A percentile compares a stretch with the other conserved stretches of the same genome.
Conservation (phyloP, 1,284 basidiomycete genomes). For the Pseudozyma flocculosa region DNA sequence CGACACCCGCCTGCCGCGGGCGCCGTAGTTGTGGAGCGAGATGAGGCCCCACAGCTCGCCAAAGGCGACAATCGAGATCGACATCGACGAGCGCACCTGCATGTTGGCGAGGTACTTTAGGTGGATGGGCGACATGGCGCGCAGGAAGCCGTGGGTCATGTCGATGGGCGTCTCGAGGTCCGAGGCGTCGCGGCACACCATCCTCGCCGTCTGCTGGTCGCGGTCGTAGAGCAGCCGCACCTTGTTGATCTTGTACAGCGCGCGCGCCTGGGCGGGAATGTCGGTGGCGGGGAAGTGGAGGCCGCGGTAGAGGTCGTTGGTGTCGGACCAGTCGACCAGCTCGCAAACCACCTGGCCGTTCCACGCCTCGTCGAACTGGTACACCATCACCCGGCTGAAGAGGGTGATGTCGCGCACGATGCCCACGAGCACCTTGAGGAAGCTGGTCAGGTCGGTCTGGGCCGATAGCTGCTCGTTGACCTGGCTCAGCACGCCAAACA, state of each 20-base stretch:
- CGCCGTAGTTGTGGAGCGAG: conserved; percentile 78
- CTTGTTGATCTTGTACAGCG: conserved; percentile 69
- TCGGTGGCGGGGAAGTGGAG: conserved; percentile 68
- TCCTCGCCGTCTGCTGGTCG: conserved; percentile 72
- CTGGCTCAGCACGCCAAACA: conserved; percentile 68
- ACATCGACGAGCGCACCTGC: conserved; percentile 57
- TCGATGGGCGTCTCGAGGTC: conserved; percentile 76
- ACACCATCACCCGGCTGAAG: conserved; percentile 72
- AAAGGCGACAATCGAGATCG: conserved; percentile 76
- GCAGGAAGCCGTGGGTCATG: conserved; percentile 83
- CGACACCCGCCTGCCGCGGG: conserved; percentile 76
- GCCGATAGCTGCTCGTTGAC: conserved; percentile 80
- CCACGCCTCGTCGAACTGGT: conserved; percentile 73
- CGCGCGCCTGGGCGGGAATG: conserved; percentile 66
- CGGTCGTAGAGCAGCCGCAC: conserved; percentile 80
- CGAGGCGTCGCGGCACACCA: conserved; percentile 69
- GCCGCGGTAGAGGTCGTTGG: conserved; percentile 75
- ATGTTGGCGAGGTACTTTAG: conserved; percentile 66
- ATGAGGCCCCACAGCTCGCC: conserved; percentile 82
- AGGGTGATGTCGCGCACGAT: conserved; percentile 72
- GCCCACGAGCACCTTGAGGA: conserved; percentile 76
- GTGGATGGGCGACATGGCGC: conserved; percentile 88
- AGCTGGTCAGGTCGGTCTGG: conserved; percentile 70
- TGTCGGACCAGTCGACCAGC: conserved; percentile 77
- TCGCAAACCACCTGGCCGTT: conserved; percentile 76